Percentiles rank a stretch among this genome's conserved stretches.
Evolutionary conservation across 2,329 filamentous ascomycete genomes (phyloP).

Genomic region (Diaporthe ilicicola): DNA sequence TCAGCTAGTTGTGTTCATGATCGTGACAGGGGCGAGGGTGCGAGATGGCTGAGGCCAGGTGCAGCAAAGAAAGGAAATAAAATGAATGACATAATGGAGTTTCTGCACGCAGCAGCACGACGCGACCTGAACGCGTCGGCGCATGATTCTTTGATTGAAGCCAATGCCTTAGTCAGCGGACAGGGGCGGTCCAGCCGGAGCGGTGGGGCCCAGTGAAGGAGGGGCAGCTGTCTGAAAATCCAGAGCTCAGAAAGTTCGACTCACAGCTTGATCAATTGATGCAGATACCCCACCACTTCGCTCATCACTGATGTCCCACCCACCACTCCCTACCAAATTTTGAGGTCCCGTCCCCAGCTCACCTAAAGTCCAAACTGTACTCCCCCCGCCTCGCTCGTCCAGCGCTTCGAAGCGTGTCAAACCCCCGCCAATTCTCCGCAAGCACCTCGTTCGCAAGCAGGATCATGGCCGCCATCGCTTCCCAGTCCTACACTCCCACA

Average conservation of each 20-base stretch:
- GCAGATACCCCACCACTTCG: background rate
- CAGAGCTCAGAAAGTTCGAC: background rate
- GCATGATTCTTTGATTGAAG: slow-evolving; percentile 16
- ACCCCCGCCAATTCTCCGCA: slow-evolving; percentile 44
- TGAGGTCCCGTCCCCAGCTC: slow-evolving; percentile 29
- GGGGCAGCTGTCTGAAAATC: slow-evolving; percentile 6
- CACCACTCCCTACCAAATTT: background rate
- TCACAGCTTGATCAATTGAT: background rate
- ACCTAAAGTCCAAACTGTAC: slow-evolving; percentile 53
- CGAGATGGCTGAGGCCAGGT: background rate
- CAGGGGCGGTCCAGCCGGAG: background rate
- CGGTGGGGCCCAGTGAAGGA: background rate
- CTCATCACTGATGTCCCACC: too few species aligned
- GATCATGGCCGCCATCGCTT: slow-evolving; percentile 73
- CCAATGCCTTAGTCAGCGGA: background rate
- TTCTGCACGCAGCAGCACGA: background rate
- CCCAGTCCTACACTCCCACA: slow-evolving; percentile 75
- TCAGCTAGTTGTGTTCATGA: slow-evolving; percentile 6
- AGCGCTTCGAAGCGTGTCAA: slow-evolving; percentile 47
- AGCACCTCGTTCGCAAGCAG: slow-evolving; percentile 52
- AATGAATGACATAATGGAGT: slow-evolving; percentile 28
- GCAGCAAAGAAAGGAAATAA: background rate
- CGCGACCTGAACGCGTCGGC: slow-evolving; percentile 16
- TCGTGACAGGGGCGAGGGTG: background rate
- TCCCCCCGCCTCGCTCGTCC: slow-evolving; percentile 49